Conservation (phyloP, 1,284 basidiomycete species). For the Pascua sp. region DNA sequence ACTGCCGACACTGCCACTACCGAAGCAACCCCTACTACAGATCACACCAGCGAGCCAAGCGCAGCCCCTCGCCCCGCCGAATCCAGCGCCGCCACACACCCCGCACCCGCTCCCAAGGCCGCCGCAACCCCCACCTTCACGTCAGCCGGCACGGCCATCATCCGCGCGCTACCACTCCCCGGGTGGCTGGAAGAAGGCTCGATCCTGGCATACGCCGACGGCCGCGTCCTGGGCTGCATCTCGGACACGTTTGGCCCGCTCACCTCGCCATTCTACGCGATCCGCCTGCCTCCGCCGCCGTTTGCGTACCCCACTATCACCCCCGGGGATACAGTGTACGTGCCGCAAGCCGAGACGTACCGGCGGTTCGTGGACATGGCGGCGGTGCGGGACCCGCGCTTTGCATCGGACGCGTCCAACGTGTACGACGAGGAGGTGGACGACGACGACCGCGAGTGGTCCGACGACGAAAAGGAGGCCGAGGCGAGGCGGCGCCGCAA, state of each 20-base stretch:
- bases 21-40: too few relatives aligned
- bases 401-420: conserved; percentile 56
- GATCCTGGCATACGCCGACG: conserved; percentile 53
- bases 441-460: conserved; percentile 56
- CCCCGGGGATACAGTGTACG: conserved; percentile 45
- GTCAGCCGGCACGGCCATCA: conserved; percentile 49
- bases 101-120: not conserved
- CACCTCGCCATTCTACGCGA: conserved; percentile 54
- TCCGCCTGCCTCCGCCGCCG: conserved; percentile 46
- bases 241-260: conserved; percentile 58
- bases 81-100: not conserved
- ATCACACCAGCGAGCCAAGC: too few relatives aligned
- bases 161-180: conserved; percentile 42
- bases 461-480: conserved; percentile 56
- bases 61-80: conserved; percentile 1
- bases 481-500: conserved; percentile 50
- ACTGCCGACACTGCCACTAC: not conserved
- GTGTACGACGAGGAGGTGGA: conserved; percentile 56
- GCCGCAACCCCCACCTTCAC: conserved; percentile 28
- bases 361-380: conserved; percentile 52
- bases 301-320: conserved; percentile 34
- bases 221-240: conserved; percentile 54
- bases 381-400: conserved; percentile 50
- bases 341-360: conserved; percentile 45
- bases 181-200: conserved; percentile 55